Percentiles rank a stretch among this genome's conserved stretches.
Conservation (phyloP, 2,329 filamentous ascomycete species). For the Phialophora macrospora region DNA sequence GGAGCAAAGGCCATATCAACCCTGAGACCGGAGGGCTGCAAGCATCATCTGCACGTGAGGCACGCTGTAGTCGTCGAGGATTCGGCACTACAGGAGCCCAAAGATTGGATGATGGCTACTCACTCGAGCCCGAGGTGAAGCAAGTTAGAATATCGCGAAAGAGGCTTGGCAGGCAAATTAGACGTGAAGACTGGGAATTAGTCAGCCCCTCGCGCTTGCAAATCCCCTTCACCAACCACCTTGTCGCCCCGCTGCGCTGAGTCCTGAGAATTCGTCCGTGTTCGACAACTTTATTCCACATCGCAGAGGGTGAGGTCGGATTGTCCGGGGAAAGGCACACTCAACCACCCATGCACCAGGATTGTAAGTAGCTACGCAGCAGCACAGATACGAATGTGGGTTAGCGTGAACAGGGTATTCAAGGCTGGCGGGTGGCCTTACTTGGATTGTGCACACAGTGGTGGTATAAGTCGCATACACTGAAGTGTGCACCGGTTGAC, state of each 20-base stretch:
- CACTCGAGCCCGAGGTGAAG: background rate
- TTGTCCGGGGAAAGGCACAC: background rate
- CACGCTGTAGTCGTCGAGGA: background rate
- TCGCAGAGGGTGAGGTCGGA: background rate
- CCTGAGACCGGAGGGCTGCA: background rate
- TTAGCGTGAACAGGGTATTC: background rate
- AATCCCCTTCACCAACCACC: background rate
- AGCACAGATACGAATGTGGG: background rate
- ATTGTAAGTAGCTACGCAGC: background rate
- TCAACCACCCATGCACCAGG: background rate
- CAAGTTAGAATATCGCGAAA: background rate
- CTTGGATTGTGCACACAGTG: background rate
- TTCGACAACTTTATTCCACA: background rate
- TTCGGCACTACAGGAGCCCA: too few species aligned
- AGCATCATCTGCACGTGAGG: background rate
- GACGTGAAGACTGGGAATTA: background rate
- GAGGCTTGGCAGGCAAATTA: background rate
- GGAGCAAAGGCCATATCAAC: slow-evolving; percentile 10
- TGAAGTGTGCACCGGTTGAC: background rate
- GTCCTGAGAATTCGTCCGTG: background rate
- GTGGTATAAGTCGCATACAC: background rate
- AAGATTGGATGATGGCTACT: too few species aligned
- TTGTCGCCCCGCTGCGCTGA: background rate
- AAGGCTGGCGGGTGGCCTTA: background rate
- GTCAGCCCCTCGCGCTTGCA: background rate